Evolutionary conservation across 306 rosid genomes (phyloP), one percentile per base, ranked within the genome.

Genomic region (Cicer judaicum): DNA sequence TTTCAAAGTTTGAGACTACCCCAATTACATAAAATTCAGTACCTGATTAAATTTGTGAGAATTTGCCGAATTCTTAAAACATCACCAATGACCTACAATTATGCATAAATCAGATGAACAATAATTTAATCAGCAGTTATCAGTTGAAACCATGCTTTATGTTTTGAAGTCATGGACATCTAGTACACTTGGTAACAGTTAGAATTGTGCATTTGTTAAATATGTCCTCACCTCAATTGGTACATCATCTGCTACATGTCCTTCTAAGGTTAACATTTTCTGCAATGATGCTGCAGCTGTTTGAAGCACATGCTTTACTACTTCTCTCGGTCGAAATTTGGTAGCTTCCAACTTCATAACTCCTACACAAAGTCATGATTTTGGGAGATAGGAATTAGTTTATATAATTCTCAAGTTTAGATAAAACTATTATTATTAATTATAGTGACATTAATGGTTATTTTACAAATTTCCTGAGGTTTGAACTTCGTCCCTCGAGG

Each of bases 281-380:
- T 89, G 95, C 83, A 95, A 82, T 64, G 99, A 95, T 72, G 99
- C 98, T 6, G 98, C 98, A 8, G 99, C 97, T 52, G 97, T 90
- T 80, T 95, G 99, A 36, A 95, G 93, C 34, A 95, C 98, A 83
- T 95, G 98, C 76, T 85, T 95, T 43, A 90, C 92, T 10, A 95
- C 99, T 85, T 95, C 87, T 84, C 98, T 86, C 36, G 98, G 97
- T 61, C 94, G 74, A 77, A 93, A 93, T 47, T 91, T 91, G 11
- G 98, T 89, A 77, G 96, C 88, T 82, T 93, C 98, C 83, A 93
- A 83, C 80, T 88, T 91, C 98, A 93, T 93, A 8, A 86, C 98
- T 79, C 98, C 98, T 93, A 74, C 64, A 68, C 10, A 69, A 64
- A 47, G 6, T 69, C 8, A 12, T 16, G 36, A 38, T 14, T 69